Base-by-base conservation (phyloP, 163 green algal genomes). In the Chlorella variabilis region DNA sequence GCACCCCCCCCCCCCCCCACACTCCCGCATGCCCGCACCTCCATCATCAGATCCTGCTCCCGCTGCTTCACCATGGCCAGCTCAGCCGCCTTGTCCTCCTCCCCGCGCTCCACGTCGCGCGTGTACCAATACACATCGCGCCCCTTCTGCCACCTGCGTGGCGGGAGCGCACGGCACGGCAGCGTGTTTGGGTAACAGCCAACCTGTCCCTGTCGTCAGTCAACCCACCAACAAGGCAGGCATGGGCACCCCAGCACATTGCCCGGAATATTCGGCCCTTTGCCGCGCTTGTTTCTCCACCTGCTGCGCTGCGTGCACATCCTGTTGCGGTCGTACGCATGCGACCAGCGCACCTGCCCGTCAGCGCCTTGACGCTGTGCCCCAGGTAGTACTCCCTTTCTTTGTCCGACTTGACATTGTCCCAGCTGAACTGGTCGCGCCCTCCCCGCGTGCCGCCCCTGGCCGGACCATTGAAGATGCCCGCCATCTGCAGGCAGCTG, bases 101-200 rank as follows among this genome's bases (percentile, higher is more conserved):
- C 65, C 21, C 21, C 18, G 7, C 79, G 41, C 18, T 77, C 38
- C 27, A 87, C 84, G 5, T 90, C 81, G 2, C 88, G 68, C 2
- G 92, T 92, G 78, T 96, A 97, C 93, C 93, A 97, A 51, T 92
- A 92, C 15, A 97, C 85, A 68, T 97, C 93, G 59, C 91, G 93
- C 38, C 87, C 89, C 71, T 92, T 91, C 77, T 91, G 84, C 88
- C 86, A 93, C 61, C 88, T 84, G 65, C n/a, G 27, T 0, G 4
- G 23, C 8, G n/a, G 9, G 5, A n/a, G 23, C 23, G 54, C 54
- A 62, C 23, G 45, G 45, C n/a, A n/a, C n/a, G n/a, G n/a, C n/a
- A n/a, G n/a, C n/a, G n/a, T n/a, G n/a, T n/a, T n/a, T n/a, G n/a
- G n/a, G n/a, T n/a, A n/a, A n/a, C n/a, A n/a, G n/a, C n/a, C n/a